Evolutionary conservation across 2,329 filamentous ascomycete species (phyloP).

Genomic region (Helotiales sp.): DNA sequence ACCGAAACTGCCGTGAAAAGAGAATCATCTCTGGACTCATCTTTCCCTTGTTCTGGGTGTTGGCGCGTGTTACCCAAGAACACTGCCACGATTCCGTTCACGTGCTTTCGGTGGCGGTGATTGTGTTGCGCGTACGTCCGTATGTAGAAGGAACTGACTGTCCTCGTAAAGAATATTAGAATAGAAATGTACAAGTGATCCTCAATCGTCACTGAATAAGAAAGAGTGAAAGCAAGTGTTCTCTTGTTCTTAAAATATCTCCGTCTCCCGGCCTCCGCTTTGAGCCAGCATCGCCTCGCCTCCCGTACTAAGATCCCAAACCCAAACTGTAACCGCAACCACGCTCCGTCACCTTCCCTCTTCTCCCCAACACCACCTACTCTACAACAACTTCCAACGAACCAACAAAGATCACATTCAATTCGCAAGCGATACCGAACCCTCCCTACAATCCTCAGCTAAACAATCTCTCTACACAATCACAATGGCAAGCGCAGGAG

Average conservation of each 20-base stretch:
- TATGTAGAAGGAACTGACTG: background rate
- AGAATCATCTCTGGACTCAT: background rate
- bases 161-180: background rate
- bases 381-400: constrained; percentile 18
- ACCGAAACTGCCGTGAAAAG: background rate
- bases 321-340: constrained; percentile 6
- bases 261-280: constrained; percentile 10
- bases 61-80: background rate
- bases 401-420: constrained; percentile 5
- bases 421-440: constrained; percentile 18
- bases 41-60: background rate
- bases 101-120: constrained; percentile 5
- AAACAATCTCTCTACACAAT: constrained; percentile 18
- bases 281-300: background rate
- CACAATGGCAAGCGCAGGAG: constrained; percentile 39
- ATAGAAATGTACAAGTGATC: background rate
- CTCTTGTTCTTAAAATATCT: constrained; percentile 12
- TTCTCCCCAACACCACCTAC: constrained; percentile 18
- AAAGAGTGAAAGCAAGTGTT: background rate
- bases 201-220: background rate
- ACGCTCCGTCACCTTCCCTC: constrained; percentile 7
- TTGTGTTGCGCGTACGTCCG: background rate
- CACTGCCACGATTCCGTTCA: constrained; percentile 9
- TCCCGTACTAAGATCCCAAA: background rate
- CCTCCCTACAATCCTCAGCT: constrained; percentile 9